Percentiles rank a stretch among this genome's conserved stretches.
Conservation (phyloP, 1,139 yeast genomes). For the Kodamaea suecica region DNA sequence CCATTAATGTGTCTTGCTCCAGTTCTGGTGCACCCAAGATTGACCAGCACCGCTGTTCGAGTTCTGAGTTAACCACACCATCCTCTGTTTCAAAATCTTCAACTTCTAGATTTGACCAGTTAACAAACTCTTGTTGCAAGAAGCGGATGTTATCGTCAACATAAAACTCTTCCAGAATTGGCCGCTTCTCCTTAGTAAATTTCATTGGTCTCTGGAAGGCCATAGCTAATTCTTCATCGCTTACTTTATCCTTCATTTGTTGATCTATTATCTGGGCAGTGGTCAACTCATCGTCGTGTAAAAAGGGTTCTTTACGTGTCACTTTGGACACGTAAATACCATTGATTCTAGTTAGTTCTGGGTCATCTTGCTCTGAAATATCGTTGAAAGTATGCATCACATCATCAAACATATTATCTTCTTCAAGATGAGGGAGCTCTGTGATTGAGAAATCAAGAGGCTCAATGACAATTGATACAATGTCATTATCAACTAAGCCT, state of each 20-base stretch:
- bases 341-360: conserved; percentile 1
- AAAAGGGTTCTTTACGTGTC: conserved; percentile 30
- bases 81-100: conserved; percentile 8
- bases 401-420: conserved; percentile 33
- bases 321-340: background rate
- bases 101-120: conserved; percentile 23
- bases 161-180: conserved; percentile 24
- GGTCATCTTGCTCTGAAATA: conserved; percentile 8
- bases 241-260: conserved; percentile 28
- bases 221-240: conserved; percentile 7
- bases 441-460: conserved; percentile 16
- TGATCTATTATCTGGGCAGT: conserved; percentile 43
- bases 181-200: conserved; percentile 6
- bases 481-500: background rate
- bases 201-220: conserved; percentile 2
- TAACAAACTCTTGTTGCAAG: conserved; percentile 28
- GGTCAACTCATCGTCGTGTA: conserved; percentile 45
- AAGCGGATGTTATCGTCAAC: conserved; percentile 36
- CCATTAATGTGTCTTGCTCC: conserved; percentile 18
- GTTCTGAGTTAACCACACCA: conserved; percentile 3
- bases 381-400: conserved; percentile 31
- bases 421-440: conserved; percentile 26
- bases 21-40: conserved; percentile 7
- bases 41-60: conserved; percentile 5
- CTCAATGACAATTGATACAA: conserved; percentile 1